Conservation (phyloP, 495 filamentous ascomycete genomes). For the Trichoderma reesei region DNA sequence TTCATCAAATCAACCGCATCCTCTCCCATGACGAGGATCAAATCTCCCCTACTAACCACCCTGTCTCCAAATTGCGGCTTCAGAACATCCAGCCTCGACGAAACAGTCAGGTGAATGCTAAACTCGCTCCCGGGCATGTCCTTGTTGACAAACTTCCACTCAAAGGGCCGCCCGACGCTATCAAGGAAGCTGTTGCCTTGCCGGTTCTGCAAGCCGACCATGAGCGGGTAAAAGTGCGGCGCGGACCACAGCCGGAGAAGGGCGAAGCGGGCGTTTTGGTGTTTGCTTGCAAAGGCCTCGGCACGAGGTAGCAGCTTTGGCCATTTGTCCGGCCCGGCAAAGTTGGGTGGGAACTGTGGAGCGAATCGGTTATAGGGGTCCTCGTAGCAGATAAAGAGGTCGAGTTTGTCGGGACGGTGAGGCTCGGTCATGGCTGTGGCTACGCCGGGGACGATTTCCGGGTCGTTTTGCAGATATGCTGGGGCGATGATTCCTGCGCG, state of each 20-base stretch:
- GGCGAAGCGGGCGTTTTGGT: conserved; percentile 27
- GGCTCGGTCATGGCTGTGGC: conserved; percentile 30
- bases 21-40: conserved; percentile 37
- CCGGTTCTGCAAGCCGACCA: conserved; percentile 29
- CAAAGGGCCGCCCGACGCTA: conserved; percentile 29
- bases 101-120: conserved; percentile 30
- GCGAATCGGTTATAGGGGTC: conserved; percentile 13
- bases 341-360: conserved; percentile 13
- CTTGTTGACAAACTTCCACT: conserved; percentile 42
- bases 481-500: conserved; percentile 30
- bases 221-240: conserved; percentile 41
- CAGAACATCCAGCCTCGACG: conserved; percentile 22
- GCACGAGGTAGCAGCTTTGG: conserved; percentile 23
- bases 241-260: conserved; percentile 40
- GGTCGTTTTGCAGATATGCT: conserved; percentile 19
- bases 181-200: conserved; percentile 29
- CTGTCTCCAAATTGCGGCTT: conserved; percentile 25
- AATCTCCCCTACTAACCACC: conserved; percentile 30
- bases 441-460: conserved; percentile 22
- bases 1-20: conserved; percentile 33
- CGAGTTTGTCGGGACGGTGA: conserved; percentile 24
- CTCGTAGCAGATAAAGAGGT: conserved; percentile 35
- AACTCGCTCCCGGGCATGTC: conserved; percentile 38
- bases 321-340: conserved; percentile 21
- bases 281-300: conserved; percentile 20